Evolutionary conservation across 2,329 filamentous ascomycete species (phyloP), one percentile per base, ranked within the genome.

Genomic region (Chaetomiaceae sp.): DNA sequence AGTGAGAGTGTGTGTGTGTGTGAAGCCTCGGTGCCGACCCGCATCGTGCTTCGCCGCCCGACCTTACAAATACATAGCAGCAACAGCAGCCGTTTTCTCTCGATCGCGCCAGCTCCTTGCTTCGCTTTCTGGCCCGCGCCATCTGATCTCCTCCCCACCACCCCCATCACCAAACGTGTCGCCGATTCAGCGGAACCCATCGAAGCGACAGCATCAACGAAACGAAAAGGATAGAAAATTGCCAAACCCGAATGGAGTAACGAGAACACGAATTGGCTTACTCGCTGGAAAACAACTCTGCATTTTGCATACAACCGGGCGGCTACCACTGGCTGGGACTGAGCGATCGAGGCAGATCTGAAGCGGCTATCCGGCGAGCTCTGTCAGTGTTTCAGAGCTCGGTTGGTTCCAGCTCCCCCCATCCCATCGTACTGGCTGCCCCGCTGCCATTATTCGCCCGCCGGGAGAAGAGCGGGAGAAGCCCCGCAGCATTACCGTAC

Each of bases 361-460:
- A n/a, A 6, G 12, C 14, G 14, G 18, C 24, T 22, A 17, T 35
- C 11, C n/a, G n/a, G 18, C n/a, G 15, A 10, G 38, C 17, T 24
- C 22, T 6, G 22, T 24, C 22, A 24, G 26, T 5, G 47, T 49
- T 42, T 49, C 29, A 38, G 26, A n/a, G 22, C 22, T 9, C 5
- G 9, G 22, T 24, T 24, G 20, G 14, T 20, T 32, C 15, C 38
- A 11, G n/a, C 20, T 19, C 4, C 12, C 19, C 12, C 26, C 30
- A 18, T 33, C 19, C 24, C 26, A 30, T 46, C 27, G 3, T 24
- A n/a, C n/a, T n/a, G n/a, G n/a, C 34, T 34, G 33, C 33, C 38
- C 42, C 42, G 42, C 47, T 42, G 32, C 38, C 47, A 20, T 11
- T 26, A 29, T 22, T 11, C 14, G 35, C 36, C 30, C 40, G 33